phyloP scores from a whole-genome alignment of 1,284 basidiomycete genomes.

The Apiotrichum veenhuisii region DNA sequence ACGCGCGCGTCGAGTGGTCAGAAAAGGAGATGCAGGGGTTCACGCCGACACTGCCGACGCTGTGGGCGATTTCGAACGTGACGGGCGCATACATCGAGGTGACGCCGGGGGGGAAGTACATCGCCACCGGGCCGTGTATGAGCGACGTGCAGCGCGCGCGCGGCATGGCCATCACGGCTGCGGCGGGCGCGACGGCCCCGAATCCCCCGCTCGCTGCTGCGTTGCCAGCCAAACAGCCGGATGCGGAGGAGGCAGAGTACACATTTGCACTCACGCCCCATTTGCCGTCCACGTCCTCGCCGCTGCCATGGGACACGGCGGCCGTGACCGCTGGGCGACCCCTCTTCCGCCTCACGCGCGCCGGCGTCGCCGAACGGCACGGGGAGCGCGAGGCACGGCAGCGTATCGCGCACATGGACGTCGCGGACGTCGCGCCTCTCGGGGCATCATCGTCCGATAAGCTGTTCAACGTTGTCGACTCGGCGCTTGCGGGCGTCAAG shows the following conservation, averaged over 20 bases:
- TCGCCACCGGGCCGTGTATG: not conserved
- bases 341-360: conserved; percentile 15
- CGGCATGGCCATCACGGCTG: conserved; percentile 3
- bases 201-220: not conserved
- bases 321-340: conserved; percentile 2
- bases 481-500: not conserved
- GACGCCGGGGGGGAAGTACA: not conserved
- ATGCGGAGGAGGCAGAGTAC: not conserved
- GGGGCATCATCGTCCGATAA: no score
- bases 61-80: conserved; percentile 5
- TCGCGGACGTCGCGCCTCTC: not conserved
- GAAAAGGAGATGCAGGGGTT: conserved; percentile 3
- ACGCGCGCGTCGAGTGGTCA: conserved; percentile 1
- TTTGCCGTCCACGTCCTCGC: conserved; percentile 3
- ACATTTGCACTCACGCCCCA: conserved; percentile 12
- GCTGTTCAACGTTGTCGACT: not conserved
- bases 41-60: not conserved
- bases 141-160: conserved; percentile 5
- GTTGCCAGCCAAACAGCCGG: not conserved
- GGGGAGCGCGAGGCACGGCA: conserved; percentile 2
- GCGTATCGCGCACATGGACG: conserved; percentile 1
- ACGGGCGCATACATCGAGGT: conserved; percentile 8
- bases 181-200: not conserved
- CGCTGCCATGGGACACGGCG: conserved; percentile 11
- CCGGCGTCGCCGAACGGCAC: not conserved